phyloP scores from a whole-genome alignment of 2,329 filamentous ascomycete species.

The Penicillium paneum region DNA sequence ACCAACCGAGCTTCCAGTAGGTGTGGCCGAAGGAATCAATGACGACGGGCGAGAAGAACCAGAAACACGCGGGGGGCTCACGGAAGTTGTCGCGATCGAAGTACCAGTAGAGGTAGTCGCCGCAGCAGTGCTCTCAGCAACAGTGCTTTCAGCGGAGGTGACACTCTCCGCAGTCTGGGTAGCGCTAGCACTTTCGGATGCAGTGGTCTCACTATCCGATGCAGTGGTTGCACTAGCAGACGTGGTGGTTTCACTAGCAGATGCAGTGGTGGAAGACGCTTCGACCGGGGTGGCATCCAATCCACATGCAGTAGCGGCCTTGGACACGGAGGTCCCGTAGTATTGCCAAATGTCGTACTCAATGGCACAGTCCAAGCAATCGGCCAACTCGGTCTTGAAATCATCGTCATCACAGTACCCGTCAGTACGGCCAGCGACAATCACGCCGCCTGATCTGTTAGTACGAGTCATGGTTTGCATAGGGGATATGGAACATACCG shows the following conservation, averaged over 20 bases:
- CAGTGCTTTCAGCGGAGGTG: not conserved
- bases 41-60: not conserved
- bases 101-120: not conserved
- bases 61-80: not conserved
- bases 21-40: not conserved
- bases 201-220: not conserved
- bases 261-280: not conserved
- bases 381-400: constrained; percentile 26
- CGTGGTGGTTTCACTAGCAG: not conserved
- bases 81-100: not conserved
- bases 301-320: constrained; percentile 38
- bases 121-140: not conserved
- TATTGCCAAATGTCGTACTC: constrained; percentile 46
- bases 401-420: not conserved
- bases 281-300: constrained; percentile 9
- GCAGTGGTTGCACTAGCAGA: not conserved
- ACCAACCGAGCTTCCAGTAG: not conserved
- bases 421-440: not conserved
- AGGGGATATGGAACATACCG: constrained; percentile 21
- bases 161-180: not conserved
- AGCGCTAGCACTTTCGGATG: not conserved
- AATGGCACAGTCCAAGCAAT: constrained; percentile 44
- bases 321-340: constrained; percentile 41
- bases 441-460: not conserved
- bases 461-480: not conserved